Conservation (phyloP, 2,329 filamentous ascomycete genomes). For the Hymenoscyphus infarciens region DNA sequence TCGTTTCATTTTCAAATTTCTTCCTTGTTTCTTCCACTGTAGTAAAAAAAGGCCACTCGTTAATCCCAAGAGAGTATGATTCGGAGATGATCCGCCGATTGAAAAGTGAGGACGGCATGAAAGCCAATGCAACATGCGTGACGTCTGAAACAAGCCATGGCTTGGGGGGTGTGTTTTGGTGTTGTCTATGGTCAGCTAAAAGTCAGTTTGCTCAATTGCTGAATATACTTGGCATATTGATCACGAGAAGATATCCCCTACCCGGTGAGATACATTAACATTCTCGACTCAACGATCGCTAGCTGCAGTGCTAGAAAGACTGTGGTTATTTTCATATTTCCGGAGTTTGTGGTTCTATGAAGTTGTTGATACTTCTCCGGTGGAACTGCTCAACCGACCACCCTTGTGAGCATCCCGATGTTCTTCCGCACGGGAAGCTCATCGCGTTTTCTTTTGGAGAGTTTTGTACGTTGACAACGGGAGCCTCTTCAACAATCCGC, state of each 20-base stretch:
- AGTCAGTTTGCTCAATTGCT: neutral
- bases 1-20: slow-evolving; percentile 50
- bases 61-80: neutral
- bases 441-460: neutral
- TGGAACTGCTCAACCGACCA: neutral
- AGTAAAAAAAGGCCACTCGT: slow-evolving; percentile 48
- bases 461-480: neutral
- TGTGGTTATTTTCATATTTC: neutral
- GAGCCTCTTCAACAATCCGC: neutral
- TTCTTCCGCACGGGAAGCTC: neutral
- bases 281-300: neutral
- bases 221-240: neutral
- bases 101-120: slow-evolving; percentile 52
- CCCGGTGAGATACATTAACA: slow-evolving; percentile 12
- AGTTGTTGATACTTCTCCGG: neutral
- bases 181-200: slow-evolving; percentile 29
- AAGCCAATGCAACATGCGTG: slow-evolving; percentile 57
- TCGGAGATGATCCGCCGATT: slow-evolving; percentile 36
- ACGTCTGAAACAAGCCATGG: slow-evolving; percentile 38
- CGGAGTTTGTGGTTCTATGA: neutral
- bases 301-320: neutral
- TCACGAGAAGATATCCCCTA: neutral
- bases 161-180: slow-evolving; percentile 22
- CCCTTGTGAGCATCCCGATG: neutral
- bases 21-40: slow-evolving; percentile 38